Base-by-base conservation (phyloP, 768 basidiomycete genomes). In the Coprinellus aureogranulatus region DNA sequence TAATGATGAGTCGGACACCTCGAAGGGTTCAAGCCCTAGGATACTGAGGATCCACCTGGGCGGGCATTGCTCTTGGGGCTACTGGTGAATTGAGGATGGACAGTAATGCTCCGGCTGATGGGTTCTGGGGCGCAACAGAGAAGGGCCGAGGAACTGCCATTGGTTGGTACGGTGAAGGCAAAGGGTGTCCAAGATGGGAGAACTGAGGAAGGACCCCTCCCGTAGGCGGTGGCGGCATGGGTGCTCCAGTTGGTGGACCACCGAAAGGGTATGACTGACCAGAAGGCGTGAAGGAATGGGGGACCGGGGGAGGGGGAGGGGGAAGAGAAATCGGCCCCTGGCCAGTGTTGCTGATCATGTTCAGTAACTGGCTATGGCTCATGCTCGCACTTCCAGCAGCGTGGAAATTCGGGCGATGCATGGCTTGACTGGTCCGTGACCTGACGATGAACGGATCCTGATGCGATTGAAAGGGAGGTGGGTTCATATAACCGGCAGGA, bases 351-450 rank as follows among this genome's bases (percentile, higher is more conserved):
- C 78, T 77, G 64, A 83, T 75, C 45, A 79, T 61, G 23, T 72
- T 66, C 45, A 79, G 73, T 39, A 84, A 66, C 53, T 84, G 82
- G 31, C 70, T 74, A 57, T 85, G 83, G 55, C 75, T 77, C 75
- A 86, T 75, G 60, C 77, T 84, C 55, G 75, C 72, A 49, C 77
- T 80, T 27, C 71, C 73, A 37, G 68, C 60, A 26, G 69, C 62
- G 55, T 74, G 73, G 53, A 71, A 63, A 37, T 70, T 62, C 51
- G 60, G 55, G n/a, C 72, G 72, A 55, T 75, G 77, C 49, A 71
- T 69, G 23, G 76, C 68, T 54, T 81, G 79, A 58, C 78, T 80
- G 10, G 81, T 82, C 53, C 70, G 72, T 31, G 83, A 72, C 54
- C 83, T 73, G 22, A 75, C 68, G 67, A 81, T 79, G 50, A 77